Evolutionary conservation across 192 early-diverging fungal species (phyloP), one percentile per base, ranked within the genome.

Genomic region (Martensiomyces pterosporus): DNA sequence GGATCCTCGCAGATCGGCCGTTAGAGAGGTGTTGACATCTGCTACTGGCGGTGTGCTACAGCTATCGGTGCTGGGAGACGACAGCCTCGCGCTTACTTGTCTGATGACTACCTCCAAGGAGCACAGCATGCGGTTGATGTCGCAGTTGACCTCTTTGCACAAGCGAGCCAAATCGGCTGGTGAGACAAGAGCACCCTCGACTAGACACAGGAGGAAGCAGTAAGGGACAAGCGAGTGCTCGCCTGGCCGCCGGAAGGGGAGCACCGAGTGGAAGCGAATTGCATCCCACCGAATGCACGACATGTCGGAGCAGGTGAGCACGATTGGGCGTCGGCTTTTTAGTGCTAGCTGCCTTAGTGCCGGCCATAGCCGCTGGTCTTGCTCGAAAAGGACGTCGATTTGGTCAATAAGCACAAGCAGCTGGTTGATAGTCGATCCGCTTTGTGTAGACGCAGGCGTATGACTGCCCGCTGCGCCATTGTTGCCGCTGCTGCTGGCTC

Each of bases 371-470:
- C 85, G 83, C 33, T 82, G 83, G 52, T 93, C 91, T 19, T 85
- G 80, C 25, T 91, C 85, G 77, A 82, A 90, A 5, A 91, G 51
- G 10, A 91, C 64, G 53, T 93, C 91, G 1, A 84, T 83, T 24
- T 93, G 85, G 53, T 93, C 91, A 19, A 93, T 67, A n/a, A 93
- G 60, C 17, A 93, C 79, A 25, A 93, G 58, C 46, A 83, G 76
- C 42, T 87, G 82, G 47, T 51, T 75, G 35, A 64, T 47, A 7
- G 47, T 13, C 1, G 43, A 25, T 14, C 18, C 47, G 16, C 41
- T 49, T n/a, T n/a, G n/a, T n/a, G n/a, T n/a, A n/a, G n/a, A n/a
- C n/a, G n/a, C n/a, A n/a, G n/a, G n/a, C n/a, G n/a, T n/a, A n/a
- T n/a, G n/a, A n/a, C n/a, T n/a, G n/a, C n/a, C n/a, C n/a, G n/a